Evolutionary conservation across 2,329 filamentous ascomycete genomes (phyloP).

Genomic region (Calonectria pteridis): DNA sequence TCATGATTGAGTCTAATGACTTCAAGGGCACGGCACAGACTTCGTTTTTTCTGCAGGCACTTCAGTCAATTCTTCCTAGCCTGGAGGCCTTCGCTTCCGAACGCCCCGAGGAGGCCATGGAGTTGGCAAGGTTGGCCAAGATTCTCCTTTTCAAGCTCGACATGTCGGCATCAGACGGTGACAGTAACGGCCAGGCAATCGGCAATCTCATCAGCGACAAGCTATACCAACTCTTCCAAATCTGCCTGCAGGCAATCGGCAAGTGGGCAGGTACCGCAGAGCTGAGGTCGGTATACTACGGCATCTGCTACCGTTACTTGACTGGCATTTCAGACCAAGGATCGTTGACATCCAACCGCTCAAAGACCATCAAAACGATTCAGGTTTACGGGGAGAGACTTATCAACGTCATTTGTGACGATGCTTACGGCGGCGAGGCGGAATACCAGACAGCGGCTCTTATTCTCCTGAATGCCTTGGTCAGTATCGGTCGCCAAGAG

Average conservation of each 20-base stretch:
- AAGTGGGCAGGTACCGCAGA: constrained; percentile 77
- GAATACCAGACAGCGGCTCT: constrained; percentile 87
- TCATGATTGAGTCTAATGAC: constrained; percentile 86
- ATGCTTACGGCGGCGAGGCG: constrained; percentile 87
- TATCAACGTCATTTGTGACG: constrained; percentile 90
- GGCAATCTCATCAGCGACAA: constrained; percentile 88
- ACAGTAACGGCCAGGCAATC: constrained; percentile 60
- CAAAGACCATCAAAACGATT: constrained; percentile 80
- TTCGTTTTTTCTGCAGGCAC: constrained; percentile 84
- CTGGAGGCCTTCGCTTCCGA: constrained; percentile 82
- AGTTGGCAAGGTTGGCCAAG: constrained; percentile 82
- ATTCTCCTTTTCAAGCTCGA: constrained; percentile 80
- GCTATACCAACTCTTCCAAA: constrained; percentile 90
- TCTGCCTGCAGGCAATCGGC: constrained; percentile 83
- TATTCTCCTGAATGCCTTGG: constrained; percentile 83
- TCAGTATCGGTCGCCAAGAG: constrained; percentile 79
- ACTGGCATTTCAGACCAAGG: constrained; percentile 73
- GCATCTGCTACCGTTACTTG: constrained; percentile 90
- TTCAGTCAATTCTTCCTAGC: constrained; percentile 90
- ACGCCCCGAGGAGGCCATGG: constrained; percentile 76
- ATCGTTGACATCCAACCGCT: constrained; percentile 59
- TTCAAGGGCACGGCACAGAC: constrained; percentile 79
- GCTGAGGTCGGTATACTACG: constrained; percentile 88
- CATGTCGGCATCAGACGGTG: constrained; percentile 55
- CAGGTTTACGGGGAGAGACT: constrained; percentile 78